Base-by-base conservation (phyloP, 768 basidiomycete species). In the Serendipita vermifera region DNA sequence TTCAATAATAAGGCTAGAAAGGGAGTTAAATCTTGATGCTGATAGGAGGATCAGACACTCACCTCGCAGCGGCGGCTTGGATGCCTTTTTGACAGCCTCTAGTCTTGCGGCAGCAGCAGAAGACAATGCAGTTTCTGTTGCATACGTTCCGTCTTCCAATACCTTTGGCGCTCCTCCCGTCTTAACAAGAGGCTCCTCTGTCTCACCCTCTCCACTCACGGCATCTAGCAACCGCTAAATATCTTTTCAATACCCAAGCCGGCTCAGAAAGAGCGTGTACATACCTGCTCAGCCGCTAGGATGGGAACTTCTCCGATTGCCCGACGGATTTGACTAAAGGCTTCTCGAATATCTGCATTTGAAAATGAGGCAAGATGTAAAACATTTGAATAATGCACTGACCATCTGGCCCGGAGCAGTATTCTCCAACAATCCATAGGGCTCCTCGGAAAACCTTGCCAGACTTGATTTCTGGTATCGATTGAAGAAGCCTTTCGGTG, bases 371-470 rank as follows among this genome's bases (percentile, higher is more conserved):
- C n/a, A n/a, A n/a, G n/a, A n/a, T n/a, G n/a, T n/a, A n/a, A n/a
- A 41, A 40, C 38, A 55, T 26, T 15, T 55, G 15, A 35, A 24
- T 60, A 22, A 61, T 40, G 32, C 24, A 57, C 24, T 69, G 57
- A 48, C 76, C 70, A 3, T 73, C 70, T 60, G 83, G 80, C 17
- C 68, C 67, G 5, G 66, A 62, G 35, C 87, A 83, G 63, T 98
- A 99, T 71, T 98, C 94, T 60, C 96, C 94, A n/a, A 97, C 75
- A 61, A 98, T 96, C 94, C 96, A 98, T 46, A 98, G 77, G 15
- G 97, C 79, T 5, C 94, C 96, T 3, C 92, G 83, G 76, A 87
- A 97, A 22, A 98, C 93, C 69, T 97, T 98, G 56, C 92, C 92
- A 1, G 88, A 92, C 69, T 92, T 92, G 71, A 97, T 89, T 59